Conservation (phyloP, 1,284 basidiomycete species). For the Austroboletus novae-zelandiae region DNA sequence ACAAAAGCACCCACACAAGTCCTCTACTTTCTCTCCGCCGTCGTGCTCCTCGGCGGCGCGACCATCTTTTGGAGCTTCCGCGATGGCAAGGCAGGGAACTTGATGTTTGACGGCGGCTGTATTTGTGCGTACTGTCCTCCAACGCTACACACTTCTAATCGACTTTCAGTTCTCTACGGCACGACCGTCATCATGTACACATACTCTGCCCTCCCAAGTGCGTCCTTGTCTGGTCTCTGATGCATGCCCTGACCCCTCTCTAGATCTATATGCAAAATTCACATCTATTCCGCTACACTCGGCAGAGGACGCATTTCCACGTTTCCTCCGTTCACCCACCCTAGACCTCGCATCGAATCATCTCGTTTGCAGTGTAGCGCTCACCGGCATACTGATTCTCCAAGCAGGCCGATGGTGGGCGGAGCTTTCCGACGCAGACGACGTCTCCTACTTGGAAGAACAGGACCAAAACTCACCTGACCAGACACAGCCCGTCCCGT, state of each 20-base stretch:
- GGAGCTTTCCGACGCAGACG: slow-evolving; percentile 59
- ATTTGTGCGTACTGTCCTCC: slow-evolving; percentile 53
- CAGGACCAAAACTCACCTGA: slow-evolving; percentile 16
- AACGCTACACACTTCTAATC: not conserved
- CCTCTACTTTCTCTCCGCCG: slow-evolving; percentile 51
- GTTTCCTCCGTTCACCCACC: slow-evolving; percentile 53
- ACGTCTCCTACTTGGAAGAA: slow-evolving; percentile 37
- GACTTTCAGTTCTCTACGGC: slow-evolving; percentile 62
- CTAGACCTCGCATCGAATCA: slow-evolving; percentile 77
- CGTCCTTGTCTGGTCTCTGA: slow-evolving; percentile 30
- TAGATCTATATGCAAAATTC: slow-evolving; percentile 60
- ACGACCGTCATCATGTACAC: slow-evolving; percentile 66
- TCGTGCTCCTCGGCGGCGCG: slow-evolving; percentile 56
- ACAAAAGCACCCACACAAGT: slow-evolving; percentile 58
- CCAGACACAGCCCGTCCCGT: slow-evolving; percentile 4
- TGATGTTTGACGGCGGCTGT: slow-evolving; percentile 86
- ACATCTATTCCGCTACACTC: slow-evolving; percentile 48
- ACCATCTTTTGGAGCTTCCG: slow-evolving; percentile 74
- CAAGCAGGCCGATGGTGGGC: slow-evolving; percentile 82
- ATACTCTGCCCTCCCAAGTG: slow-evolving; percentile 73
- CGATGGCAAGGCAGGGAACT: slow-evolving; percentile 72
- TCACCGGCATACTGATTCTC: slow-evolving; percentile 74
- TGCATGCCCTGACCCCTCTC: slow-evolving; percentile 1
- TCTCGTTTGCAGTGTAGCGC: slow-evolving; percentile 77
- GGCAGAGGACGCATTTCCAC: slow-evolving; percentile 49